A percentile compares a stretch with the other conserved stretches of the same genome.
Evolutionary conservation across 2,329 filamentous ascomycete species (phyloP).

Genomic region (Cladosporium sphaerospermum): DNA sequence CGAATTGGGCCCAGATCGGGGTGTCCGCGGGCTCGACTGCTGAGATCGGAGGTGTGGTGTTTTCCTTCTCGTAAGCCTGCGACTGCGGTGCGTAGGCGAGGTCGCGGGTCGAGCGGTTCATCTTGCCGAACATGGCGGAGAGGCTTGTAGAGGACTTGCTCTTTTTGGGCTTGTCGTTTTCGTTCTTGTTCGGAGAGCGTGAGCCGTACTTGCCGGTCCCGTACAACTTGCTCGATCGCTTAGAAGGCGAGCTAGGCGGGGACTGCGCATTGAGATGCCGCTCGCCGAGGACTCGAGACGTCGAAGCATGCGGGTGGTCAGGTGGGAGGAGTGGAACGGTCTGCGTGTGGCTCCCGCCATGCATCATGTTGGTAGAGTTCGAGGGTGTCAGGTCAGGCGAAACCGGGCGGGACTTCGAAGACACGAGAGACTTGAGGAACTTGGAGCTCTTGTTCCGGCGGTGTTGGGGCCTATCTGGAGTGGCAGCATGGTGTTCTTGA

Average conservation of each 20-base stretch:
- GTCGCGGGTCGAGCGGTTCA: constrained; percentile 61
- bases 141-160: constrained; percentile 79
- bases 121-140: constrained; percentile 66
- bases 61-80: constrained; percentile 67
- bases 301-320: constrained; percentile 41
- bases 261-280: constrained; percentile 28
- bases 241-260: constrained; percentile 26
- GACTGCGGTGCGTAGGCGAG: constrained; percentile 39
- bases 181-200: constrained; percentile 1
- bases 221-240: constrained; percentile 4
- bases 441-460: constrained; percentile 28
- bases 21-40: constrained; percentile 40
- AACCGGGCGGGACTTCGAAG: constrained; percentile 32
- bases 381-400: constrained; percentile 34
- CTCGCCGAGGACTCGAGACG: constrained; percentile 24
- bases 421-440: constrained; percentile 49
- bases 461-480: constrained; percentile 16
- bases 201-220: neutral
- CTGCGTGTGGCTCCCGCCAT: constrained; percentile 18
- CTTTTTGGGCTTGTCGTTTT: constrained; percentile 48
- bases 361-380: constrained; percentile 29
- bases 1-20: constrained; percentile 78
- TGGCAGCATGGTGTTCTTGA: neutral
- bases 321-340: constrained; percentile 42
- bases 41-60: constrained; percentile 57